Conservation (phyloP, 2,329 filamentous ascomycete genomes). For the Plectosphaerella cucumerina region DNA sequence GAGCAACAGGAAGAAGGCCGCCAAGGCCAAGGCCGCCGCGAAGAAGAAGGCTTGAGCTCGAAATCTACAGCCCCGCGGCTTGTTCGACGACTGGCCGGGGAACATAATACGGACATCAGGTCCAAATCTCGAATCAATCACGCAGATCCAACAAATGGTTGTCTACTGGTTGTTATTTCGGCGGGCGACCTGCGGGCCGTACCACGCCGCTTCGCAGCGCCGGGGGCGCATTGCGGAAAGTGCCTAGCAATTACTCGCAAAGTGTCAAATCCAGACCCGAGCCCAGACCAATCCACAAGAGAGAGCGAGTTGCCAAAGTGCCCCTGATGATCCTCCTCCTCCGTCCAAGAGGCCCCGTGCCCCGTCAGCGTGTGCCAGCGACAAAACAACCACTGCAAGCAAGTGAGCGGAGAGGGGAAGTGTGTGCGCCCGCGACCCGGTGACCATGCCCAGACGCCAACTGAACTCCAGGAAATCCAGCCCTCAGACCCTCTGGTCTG, state of each 20-base stretch:
- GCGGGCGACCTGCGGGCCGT: neutral
- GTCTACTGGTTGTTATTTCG: slow-evolving; percentile 3
- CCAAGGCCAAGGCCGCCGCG: slow-evolving; percentile 78
- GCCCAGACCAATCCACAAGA: slow-evolving; percentile 7
- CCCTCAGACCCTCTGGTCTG: slow-evolving; percentile 61
- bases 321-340: neutral
- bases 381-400: slow-evolving; percentile 7
- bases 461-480: slow-evolving; percentile 11
- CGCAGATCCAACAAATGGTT: slow-evolving; percentile 39
- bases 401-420: slow-evolving; percentile 8
- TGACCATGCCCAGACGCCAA: slow-evolving; percentile 9
- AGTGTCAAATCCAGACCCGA: slow-evolving; percentile 1
- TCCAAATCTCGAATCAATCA: slow-evolving; percentile 83
- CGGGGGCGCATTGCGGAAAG: neutral
- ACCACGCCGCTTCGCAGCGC: neutral
- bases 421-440: neutral
- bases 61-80: neutral
- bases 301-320: neutral
- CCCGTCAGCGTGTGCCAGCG: no score
- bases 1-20: slow-evolving; percentile 95
- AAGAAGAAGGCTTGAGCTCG: slow-evolving; percentile 71
- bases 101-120: slow-evolving; percentile 85
- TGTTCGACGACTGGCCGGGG: no score
- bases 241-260: slow-evolving; percentile 4
- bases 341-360: no score